Evolutionary conservation across 2,329 filamentous ascomycete genomes (phyloP).

Genomic region (Penicillium sp.): DNA sequence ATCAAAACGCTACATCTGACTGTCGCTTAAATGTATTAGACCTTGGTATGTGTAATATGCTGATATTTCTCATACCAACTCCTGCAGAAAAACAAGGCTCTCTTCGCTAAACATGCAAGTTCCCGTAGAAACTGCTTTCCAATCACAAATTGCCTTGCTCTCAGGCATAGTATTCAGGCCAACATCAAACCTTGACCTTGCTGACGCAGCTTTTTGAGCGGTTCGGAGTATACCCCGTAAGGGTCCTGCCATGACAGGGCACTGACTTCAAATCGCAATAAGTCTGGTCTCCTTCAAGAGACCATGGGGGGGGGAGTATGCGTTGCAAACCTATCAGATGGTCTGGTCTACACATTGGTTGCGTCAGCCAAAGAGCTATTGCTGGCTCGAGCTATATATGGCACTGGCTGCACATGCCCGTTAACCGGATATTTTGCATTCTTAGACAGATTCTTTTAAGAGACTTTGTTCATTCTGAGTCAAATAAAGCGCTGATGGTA

Average conservation of each 20-base stretch:
- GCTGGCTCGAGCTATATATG: not conserved
- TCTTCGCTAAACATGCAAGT: not conserved
- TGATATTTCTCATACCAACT: not conserved
- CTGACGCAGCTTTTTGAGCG: not conserved
- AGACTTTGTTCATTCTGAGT: not conserved
- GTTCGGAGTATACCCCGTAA: constrained; percentile 7
- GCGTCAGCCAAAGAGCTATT: not conserved
- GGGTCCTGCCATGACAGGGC: not conserved
- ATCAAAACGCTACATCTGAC: not conserved
- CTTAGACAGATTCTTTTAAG: not conserved
- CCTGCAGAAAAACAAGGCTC: not conserved
- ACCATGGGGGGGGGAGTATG: not conserved
- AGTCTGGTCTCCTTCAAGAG: not conserved
- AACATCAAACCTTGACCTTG: not conserved
- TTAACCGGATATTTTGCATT: not conserved
- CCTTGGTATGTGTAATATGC: not conserved
- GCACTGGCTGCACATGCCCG: not conserved
- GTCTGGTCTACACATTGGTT: not conserved
- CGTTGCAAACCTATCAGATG: not conserved
- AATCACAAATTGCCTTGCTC: not conserved
- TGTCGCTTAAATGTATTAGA: not conserved
- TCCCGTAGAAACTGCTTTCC: not conserved
- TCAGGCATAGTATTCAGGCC: not conserved
- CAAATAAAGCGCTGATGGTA: not conserved
- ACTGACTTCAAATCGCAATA: constrained; percentile 9